Percentiles rank a stretch among this genome's conserved stretches.
phyloP scores from a whole-genome alignment of 306 rosid genomes.

The Quercus gilva region DNA sequence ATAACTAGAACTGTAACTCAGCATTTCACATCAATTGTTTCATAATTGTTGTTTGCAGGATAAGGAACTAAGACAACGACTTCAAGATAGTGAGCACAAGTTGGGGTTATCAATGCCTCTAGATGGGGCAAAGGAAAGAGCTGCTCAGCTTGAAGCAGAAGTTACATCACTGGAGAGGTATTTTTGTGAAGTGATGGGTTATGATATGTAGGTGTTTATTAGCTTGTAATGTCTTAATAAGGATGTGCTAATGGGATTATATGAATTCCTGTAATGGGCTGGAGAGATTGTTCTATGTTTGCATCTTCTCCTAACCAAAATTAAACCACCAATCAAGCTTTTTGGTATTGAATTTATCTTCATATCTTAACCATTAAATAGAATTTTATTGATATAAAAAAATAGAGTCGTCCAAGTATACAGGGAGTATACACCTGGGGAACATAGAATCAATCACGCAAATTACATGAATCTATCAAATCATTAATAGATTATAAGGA shows the following conservation, averaged over 20 bases:
- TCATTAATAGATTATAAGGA: too few relatives aligned
- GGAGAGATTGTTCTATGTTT: neutral
- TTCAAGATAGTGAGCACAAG: constrained; percentile 79
- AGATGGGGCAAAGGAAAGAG: constrained; percentile 76
- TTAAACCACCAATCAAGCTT: neutral
- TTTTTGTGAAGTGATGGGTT: constrained; percentile 11
- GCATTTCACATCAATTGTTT: constrained; percentile 10
- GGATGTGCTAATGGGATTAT: neutral
- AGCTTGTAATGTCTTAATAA: constrained; percentile 4
- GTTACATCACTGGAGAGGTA: constrained; percentile 83
- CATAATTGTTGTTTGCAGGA: constrained; percentile 45
- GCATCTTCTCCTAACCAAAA: neutral
- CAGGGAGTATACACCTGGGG: too few relatives aligned
- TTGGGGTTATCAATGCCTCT: constrained; percentile 91
- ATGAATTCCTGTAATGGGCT: neutral
- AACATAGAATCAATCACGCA: too few relatives aligned
- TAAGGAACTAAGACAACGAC: constrained; percentile 68
- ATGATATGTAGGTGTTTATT: neutral
- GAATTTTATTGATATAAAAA: too few relatives aligned
- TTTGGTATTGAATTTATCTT: neutral
- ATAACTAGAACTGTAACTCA: neutral
- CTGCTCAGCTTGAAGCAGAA: constrained; percentile 77
- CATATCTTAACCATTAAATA: neutral
- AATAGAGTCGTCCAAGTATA: too few relatives aligned
- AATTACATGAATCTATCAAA: too few relatives aligned